phyloP scores from a whole-genome alignment of 257 asterid species.

The Leonotis leonurus region DNA sequence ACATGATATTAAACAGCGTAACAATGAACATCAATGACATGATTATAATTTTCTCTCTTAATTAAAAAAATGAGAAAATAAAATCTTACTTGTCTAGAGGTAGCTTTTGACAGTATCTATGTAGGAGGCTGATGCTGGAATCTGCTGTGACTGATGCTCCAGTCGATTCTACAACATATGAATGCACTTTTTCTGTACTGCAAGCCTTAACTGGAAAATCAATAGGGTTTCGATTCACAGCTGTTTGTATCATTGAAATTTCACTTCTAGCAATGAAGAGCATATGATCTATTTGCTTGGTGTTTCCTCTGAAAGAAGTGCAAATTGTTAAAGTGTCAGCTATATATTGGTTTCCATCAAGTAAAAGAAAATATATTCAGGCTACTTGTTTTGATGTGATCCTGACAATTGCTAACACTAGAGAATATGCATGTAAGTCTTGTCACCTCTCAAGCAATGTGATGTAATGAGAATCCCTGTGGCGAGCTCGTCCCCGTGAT shows the following conservation, averaged over 20 bases:
- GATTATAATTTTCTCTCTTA: neutral
- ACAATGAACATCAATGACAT: neutral
- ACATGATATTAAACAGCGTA: neutral
- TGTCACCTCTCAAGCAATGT: constrained; percentile 84
- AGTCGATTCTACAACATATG: constrained; percentile 55
- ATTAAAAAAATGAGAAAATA: neutral
- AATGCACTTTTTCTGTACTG: constrained; percentile 25
- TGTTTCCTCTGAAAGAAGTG: constrained; percentile 60
- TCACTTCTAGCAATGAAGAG: constrained; percentile 45
- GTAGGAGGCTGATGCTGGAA: constrained; percentile 62
- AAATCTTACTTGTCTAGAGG: constrained; percentile 54
- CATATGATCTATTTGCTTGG: constrained; percentile 50
- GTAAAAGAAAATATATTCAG: neutral
- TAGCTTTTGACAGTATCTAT: constrained; percentile 59
- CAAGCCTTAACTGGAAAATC: constrained; percentile 25
- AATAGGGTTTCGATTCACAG: constrained; percentile 32
- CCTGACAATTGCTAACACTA: neutral
- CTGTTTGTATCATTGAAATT: constrained; percentile 34
- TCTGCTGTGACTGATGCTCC: constrained; percentile 62
- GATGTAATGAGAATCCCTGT: constrained; percentile 49
- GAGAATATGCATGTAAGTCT: neutral
- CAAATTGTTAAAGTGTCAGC: constrained; percentile 5
- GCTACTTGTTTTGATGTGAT: neutral
- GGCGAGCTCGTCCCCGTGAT: constrained; percentile 53
- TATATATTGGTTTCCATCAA: neutral